A percentile compares a stretch with the other conserved stretches of the same genome.
These are phyloP conservation scores for Eucalyptus victrix DNA, from an alignment of 345 rosid genomes.

Conservation along the genomic window DNA sequence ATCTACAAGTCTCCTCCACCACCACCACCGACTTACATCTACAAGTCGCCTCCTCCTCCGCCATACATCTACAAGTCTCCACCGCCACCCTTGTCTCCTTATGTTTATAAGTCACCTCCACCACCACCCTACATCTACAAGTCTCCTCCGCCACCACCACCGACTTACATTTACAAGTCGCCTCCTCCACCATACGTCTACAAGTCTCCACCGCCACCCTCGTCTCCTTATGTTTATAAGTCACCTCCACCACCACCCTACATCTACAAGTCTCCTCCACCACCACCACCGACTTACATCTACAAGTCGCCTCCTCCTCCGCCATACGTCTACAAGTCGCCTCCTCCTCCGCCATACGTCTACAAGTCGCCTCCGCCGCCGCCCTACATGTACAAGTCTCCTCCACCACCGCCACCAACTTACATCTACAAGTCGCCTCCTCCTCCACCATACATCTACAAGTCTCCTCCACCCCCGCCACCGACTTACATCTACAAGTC, in stretches of 20 bases:
- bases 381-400: constrained; percentile 9
- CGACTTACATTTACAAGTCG: too few species aligned
- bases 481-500: constrained; percentile 2
- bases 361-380: not conserved
- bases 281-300: not conserved
- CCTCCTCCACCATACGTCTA: constrained; percentile 4
- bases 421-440: constrained; percentile 18
- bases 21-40: constrained; percentile 8
- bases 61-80: constrained; percentile 6
- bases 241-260: constrained; percentile 14
- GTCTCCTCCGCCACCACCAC: too few species aligned
- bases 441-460: constrained; percentile 26
- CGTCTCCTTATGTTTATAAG: not conserved
- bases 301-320: constrained; percentile 11
- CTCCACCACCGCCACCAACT: constrained; percentile 5
- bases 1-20: constrained; percentile 16
- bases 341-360: constrained; percentile 5
- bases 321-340: not conserved
- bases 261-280: constrained; percentile 10
- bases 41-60: constrained; percentile 12
- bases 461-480: not conserved
- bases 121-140: too few species aligned
- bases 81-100: not conserved
- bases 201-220: constrained; percentile 5
- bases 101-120: too few species aligned